Base-by-base conservation (phyloP, 2,329 filamentous ascomycete genomes). In the Paecilomyces sp. region DNA sequence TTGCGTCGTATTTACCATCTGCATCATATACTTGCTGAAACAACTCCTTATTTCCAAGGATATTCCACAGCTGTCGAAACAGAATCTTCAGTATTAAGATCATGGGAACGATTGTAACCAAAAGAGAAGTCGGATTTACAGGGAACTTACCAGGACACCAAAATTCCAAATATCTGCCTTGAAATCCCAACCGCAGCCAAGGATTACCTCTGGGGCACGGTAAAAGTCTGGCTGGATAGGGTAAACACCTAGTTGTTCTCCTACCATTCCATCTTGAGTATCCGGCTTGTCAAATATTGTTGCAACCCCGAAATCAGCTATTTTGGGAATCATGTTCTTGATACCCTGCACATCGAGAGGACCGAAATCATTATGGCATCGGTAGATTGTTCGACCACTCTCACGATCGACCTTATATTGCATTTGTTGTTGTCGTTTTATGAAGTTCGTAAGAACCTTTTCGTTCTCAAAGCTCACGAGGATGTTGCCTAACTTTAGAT, bases 401-500 rank as follows among this genome's bases (percentile, higher is more conserved):
- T 52, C 36, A 2, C 13, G n/a, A 36, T 67, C 61, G 41, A 59
- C 54, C 34, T 67, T 68, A 18, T 58, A 56, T 25, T 57, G 4
- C 51, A 61, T 57, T 54, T 28, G 66, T 62, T 34, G 62, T 57
- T 24, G 31, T 33, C 8, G 12, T 53, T 62, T 59, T 11, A 64
- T 63, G 60, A 67, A 64, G 11, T 60, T 59, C 28, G 68, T 62
- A 28, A 69, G 61, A 24, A 55, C 9, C 7, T 59, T 60, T 28
- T 64, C 60, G 22, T 65, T 59, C n/a, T 63, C 66, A 1, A 70
- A 59, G 2, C 62, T 62, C 61, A 70, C 62, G 51, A 76, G 65
- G 30, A 76, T 73, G 57, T 76, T 76, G 57, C 73, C 69, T 0
- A 72, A 67, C 53, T 76, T 76, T 47, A 76, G 67, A 60, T 76